Conservation (phyloP, 2,329 filamentous ascomycete species). For the Hymenoscyphus albidus region DNA sequence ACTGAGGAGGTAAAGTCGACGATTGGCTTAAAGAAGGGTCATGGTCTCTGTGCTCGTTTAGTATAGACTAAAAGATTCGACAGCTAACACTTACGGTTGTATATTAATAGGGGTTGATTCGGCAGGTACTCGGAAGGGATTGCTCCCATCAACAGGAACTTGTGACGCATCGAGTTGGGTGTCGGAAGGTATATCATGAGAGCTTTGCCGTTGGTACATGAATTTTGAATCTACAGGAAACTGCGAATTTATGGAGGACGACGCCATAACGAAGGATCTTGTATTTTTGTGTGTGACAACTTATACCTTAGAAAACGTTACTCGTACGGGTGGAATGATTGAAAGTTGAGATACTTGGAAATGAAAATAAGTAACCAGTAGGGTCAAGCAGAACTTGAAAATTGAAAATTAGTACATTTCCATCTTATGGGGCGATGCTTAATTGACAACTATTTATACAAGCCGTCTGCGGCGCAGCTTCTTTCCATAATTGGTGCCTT, state of each 20-base stretch:
- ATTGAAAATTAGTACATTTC: background rate
- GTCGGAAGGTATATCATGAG: background rate
- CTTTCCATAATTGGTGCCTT: background rate
- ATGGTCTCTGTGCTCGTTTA: background rate
- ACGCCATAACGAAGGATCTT: background rate
- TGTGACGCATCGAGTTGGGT: background rate
- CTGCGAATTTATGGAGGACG: background rate
- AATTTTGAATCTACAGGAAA: background rate
- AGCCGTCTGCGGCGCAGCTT: background rate
- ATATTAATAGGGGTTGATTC: background rate
- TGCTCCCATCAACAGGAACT: background rate
- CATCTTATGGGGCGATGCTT: background rate
- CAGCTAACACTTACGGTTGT: background rate
- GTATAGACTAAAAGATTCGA: background rate
- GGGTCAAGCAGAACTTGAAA: background rate
- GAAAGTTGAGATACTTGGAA: background rate
- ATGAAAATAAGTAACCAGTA: background rate
- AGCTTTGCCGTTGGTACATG: background rate
- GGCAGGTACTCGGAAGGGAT: background rate
- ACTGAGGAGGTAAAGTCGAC: background rate
- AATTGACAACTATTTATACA: background rate
- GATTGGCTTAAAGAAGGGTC: background rate
- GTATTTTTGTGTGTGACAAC: background rate
- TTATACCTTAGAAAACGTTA: background rate
- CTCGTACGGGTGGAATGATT: background rate